phyloP scores from a whole-genome alignment of 306 rosid genomes.

The Lathyrus oleraceus region DNA sequence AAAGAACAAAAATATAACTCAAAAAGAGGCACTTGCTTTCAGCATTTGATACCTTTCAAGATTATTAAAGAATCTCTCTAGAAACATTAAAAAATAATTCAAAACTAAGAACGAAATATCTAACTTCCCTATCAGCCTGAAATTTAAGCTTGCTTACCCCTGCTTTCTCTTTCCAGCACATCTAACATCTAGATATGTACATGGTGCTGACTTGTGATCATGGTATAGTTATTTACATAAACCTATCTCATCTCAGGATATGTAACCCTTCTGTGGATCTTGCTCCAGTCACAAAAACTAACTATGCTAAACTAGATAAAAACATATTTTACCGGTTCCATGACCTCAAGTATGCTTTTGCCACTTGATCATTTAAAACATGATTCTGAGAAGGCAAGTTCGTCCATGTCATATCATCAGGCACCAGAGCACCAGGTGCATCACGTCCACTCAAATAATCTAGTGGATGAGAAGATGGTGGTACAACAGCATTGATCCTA shows the following conservation, averaged over 20 bases:
- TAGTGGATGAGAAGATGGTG: constrained; percentile 63
- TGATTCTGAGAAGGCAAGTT: constrained; percentile 69
- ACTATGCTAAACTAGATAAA: constrained; percentile 6
- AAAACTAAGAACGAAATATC: constrained; percentile 37
- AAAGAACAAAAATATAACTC: constrained; percentile 14
- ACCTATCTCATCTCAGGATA: constrained; percentile 50
- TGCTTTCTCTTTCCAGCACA: constrained; percentile 39
- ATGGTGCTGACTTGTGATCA: constrained; percentile 53
- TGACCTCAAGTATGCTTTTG: constrained; percentile 80
- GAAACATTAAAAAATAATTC: constrained; percentile 22
- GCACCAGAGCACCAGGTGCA: constrained; percentile 54
- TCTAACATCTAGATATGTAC: constrained; percentile 71
- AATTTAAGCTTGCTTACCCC: constrained; percentile 36
- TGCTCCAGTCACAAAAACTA: constrained; percentile 32
- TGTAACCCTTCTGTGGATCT: constrained; percentile 35
- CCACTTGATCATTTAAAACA: constrained; percentile 73
- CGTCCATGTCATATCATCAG: constrained; percentile 77
- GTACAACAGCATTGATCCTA: constrained; percentile 53
- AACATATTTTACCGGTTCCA: constrained; percentile 64
- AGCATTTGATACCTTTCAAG: constrained; percentile 47
- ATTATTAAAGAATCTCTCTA: constrained; percentile 49
- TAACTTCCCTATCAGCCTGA: constrained; percentile 49
- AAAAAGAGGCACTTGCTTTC: constrained; percentile 32
- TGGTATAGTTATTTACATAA: constrained; percentile 78
- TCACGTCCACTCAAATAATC: constrained; percentile 79